These are phyloP conservation scores for Rhodotorula glutinis DNA, from an alignment of 1,284 basidiomycete species.

Conservation along the genomic window DNA sequence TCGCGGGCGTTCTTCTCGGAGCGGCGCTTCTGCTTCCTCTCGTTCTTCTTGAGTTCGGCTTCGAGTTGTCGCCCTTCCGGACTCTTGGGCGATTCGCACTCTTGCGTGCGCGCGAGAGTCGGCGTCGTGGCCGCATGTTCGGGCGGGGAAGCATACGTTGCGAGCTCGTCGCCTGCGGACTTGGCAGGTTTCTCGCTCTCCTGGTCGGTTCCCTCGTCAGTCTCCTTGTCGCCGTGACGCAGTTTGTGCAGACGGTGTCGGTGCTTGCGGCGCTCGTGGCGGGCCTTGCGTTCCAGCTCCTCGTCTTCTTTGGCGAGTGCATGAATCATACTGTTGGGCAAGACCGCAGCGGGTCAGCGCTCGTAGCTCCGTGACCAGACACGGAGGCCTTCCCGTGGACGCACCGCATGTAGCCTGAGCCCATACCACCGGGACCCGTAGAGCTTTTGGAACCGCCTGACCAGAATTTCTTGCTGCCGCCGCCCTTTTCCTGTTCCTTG, in stretches of 20 bases:
- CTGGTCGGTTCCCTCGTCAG: not conserved
- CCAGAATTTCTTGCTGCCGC: not conserved
- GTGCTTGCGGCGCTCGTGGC: not conserved
- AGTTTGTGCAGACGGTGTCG: not conserved
- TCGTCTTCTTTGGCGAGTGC: slow-evolving; percentile 32
- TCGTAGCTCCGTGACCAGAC: too few species aligned
- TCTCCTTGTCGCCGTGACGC: not conserved
- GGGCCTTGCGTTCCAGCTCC: slow-evolving; percentile 4
- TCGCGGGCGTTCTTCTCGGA: not conserved
- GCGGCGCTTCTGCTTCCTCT: not conserved
- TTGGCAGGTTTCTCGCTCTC: not conserved
- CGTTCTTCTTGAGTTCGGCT: not conserved
- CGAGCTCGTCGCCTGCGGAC: not conserved
- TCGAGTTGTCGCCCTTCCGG: not conserved
- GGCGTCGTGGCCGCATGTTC: slow-evolving; percentile 7
- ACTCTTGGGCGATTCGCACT: not conserved
- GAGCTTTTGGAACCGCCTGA: slow-evolving; percentile 15
- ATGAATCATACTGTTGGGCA: slow-evolving; percentile 33
- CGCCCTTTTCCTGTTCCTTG: not conserved
- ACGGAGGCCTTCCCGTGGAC: too few species aligned
- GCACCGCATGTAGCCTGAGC: slow-evolving; percentile 27
- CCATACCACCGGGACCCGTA: slow-evolving; percentile 9
- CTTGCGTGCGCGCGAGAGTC: not conserved
- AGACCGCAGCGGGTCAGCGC: not conserved
- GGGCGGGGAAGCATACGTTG: slow-evolving; percentile 3